Evolutionary conservation across 129 eudicot species (phyloP).

Genomic region (Flaveria linearis): DNA sequence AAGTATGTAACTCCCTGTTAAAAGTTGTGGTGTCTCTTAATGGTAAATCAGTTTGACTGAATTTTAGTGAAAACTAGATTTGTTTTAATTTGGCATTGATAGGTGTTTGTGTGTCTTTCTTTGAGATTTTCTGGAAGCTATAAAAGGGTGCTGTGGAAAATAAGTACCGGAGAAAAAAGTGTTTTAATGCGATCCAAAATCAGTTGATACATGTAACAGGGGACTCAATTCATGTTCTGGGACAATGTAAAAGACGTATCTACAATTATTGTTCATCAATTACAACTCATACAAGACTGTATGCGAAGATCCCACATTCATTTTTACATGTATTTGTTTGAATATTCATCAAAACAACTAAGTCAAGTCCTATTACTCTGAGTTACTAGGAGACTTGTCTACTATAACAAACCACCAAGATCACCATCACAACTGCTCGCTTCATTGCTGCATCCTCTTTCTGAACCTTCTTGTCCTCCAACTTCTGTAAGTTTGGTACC

Average conservation of each 20-base stretch:
- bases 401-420: conserved; percentile 16
- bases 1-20: too few relatives aligned
- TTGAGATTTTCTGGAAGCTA: too few relatives aligned
- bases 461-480: conserved; percentile 18
- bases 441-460: conserved; percentile 8
- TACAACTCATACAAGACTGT: conserved; percentile 12
- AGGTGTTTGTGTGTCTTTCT: too few relatives aligned
- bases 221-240: too few relatives aligned
- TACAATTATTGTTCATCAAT: neutral
- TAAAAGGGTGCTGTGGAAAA: too few relatives aligned
- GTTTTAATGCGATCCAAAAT: too few relatives aligned
- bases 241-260: conserved; percentile 17
- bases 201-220: too few relatives aligned
- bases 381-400: conserved; percentile 12
- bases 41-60: too few relatives aligned
- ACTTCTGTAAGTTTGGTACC: conserved; percentile 6
- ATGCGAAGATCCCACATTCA: neutral
- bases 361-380: neutral
- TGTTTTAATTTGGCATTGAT: too few relatives aligned
- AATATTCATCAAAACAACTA: neutral
- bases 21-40: too few relatives aligned
- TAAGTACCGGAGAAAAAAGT: too few relatives aligned
- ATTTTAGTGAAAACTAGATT: too few relatives aligned
- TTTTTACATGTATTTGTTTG: conserved; percentile 2
- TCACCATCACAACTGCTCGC: conserved; percentile 12